Percentiles rank a stretch among this genome's conserved stretches.
phyloP scores from a whole-genome alignment of 768 basidiomycete species.

The Zangia roseola region DNA sequence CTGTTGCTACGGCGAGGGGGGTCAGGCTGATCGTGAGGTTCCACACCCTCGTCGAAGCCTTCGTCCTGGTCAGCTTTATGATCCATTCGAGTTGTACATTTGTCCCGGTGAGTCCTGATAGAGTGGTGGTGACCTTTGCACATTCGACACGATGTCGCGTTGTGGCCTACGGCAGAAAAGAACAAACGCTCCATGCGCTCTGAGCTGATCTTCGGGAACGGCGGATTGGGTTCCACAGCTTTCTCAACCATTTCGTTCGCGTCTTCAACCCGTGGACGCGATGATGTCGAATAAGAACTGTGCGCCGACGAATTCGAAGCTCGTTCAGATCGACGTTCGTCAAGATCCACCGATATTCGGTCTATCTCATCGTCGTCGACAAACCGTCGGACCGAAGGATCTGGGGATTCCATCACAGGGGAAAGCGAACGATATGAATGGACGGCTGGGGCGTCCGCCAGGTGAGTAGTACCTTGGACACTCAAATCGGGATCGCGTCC shows the following conservation, averaged over 20 bases:
- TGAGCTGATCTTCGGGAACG: constrained; percentile 84
- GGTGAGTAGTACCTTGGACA: constrained; percentile 4
- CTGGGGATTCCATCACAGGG: constrained; percentile 4
- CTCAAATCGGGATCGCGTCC: constrained; percentile 42
- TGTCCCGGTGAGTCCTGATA: constrained; percentile 43
- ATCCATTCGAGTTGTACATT: background rate
- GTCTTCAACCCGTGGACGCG: constrained; percentile 2
- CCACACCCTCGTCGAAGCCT: constrained; percentile 13
- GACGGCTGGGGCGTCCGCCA: background rate
- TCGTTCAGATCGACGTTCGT: constrained; percentile 60
- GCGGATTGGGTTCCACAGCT: constrained; percentile 36
- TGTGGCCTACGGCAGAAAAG: constrained; percentile 77
- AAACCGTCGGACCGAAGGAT: constrained; percentile 34
- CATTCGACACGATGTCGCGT: constrained; percentile 59
- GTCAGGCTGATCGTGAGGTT: constrained; percentile 1
- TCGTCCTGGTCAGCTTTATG: constrained; percentile 13
- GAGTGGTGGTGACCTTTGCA: constrained; percentile 52
- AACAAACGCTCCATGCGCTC: constrained; percentile 76
- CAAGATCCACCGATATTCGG: constrained; percentile 63
- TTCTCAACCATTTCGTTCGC: constrained; percentile 13
- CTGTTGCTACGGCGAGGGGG: constrained; percentile 1
- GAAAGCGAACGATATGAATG: background rate
- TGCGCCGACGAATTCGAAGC: constrained; percentile 30
- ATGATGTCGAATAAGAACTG: constrained; percentile 10
- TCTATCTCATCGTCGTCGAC: constrained; percentile 59